Conservation (phyloP, 768 basidiomycete species). For the Hygrocybe punicea region DNA sequence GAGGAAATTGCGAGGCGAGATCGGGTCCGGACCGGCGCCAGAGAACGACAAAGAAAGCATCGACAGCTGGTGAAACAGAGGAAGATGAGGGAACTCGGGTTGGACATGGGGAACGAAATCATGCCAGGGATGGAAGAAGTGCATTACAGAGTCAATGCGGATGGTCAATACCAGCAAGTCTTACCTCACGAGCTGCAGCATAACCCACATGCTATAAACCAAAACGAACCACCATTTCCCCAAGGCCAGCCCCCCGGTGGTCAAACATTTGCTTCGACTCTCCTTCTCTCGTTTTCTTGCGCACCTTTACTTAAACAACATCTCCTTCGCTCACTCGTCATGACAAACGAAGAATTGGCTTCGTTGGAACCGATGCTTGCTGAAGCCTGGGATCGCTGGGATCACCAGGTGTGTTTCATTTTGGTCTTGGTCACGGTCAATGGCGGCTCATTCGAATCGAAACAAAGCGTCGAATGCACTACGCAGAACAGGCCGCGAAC, state of each 20-base stretch:
- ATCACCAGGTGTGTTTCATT: conserved; percentile 58
- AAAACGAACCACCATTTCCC: conserved; percentile 61
- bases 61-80: conserved; percentile 72
- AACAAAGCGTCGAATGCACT: conserved; percentile 41
- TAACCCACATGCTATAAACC: conserved; percentile 30
- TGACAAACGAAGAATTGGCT: conserved; percentile 77
- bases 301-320: conserved; percentile 73
- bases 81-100: conserved; percentile 77
- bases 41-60: conserved; percentile 81
- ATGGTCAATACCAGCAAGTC: conserved; percentile 45
- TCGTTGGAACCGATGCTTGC: conserved; percentile 78
- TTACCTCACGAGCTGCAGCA: conserved; percentile 43
- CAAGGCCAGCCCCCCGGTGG: conserved; percentile 57
- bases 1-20: conserved; percentile 70
- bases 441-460: neutral
- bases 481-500: conserved; percentile 31
- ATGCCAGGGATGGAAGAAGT: conserved; percentile 62
- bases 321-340: conserved; percentile 63
- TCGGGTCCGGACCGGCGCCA: conserved; percentile 68
- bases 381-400: conserved; percentile 85
- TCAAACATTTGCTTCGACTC: conserved; percentile 75
- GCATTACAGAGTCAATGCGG: conserved; percentile 55
- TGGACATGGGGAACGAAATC: conserved; percentile 78
- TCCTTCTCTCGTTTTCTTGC: conserved; percentile 73
- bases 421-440: conserved; percentile 2